Evolutionary conservation across 1,284 basidiomycete species (phyloP), one percentile per base, ranked within the genome.

Genomic region (Lignosus rhinocerotis): DNA sequence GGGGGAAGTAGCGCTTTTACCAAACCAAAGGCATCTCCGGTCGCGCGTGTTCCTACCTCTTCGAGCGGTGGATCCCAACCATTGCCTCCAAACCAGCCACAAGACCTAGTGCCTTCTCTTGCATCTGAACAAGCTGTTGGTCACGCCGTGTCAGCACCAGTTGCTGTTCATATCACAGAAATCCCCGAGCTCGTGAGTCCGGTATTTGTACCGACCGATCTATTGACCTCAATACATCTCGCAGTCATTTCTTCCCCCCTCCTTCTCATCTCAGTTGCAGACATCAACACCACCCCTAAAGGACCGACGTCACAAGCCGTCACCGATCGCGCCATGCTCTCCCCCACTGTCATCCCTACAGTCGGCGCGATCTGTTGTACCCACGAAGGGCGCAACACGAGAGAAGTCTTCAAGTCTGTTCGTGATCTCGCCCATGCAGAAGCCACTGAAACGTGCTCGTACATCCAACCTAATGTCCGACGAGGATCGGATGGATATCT

Each of bases 231-330:
- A 10, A 56, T 58, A 54, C 42, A 64, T 53, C 51, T 38, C 32
- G 16, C 49, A 74, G 72, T 67, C 64, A 8, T 73, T 70, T 58
- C 63, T 74, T 12, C 73, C 74, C 7, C 74, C 74, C 14, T 76
- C 75, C 31, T 77, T 77, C 53, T 75, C 75, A n/a, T 67, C 73
- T 41, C 66, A 76, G 48, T 68, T 77, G 47, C 62, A 64, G 32
- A 76, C 75, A n/a, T 77, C 75, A 3, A 77, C 75, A 12, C 75
- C 75, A 12, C 68, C 65, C 33, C 62, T 55, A 25, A 61, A 62
- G 16, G 51, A 46, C 19, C 53, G 49, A 19, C 69, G 62, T 30
- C 59, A 62, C 51, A 74, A 74, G 58, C 72, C 72, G 30, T 60
- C 68, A 30, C 70, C 69, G 9, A 74, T 75, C 33, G 65, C 65